A percentile compares a stretch with the other conserved stretches of the same genome.
Conservation (phyloP, 2,329 filamentous ascomycete genomes). For the Stachybotrys chlorohalonatus region DNA sequence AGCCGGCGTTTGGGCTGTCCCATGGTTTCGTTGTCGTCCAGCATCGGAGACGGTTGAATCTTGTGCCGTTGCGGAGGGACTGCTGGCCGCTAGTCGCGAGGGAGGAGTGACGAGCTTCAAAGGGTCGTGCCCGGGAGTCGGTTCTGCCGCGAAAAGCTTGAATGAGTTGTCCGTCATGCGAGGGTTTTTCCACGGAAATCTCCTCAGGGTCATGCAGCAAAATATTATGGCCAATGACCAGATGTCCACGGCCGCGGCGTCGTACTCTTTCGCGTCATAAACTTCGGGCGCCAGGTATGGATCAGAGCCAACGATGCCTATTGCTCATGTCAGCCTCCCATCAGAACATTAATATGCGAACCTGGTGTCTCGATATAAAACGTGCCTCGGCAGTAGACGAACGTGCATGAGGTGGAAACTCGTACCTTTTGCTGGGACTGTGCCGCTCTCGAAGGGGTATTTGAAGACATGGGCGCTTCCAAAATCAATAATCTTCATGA, state of each 20-base stretch:
- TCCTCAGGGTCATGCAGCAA: conserved; percentile 92
- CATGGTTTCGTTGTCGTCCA: conserved; percentile 9
- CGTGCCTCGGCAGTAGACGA: too few relatives aligned
- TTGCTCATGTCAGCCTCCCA: conserved; percentile 5
- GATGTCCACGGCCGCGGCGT: conserved; percentile 87
- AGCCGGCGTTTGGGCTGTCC: not conserved
- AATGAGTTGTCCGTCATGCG: conserved; percentile 88
- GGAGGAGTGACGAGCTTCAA: conserved; percentile 38
- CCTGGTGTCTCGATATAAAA: too few relatives aligned
- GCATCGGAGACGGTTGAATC: conserved; percentile 8
- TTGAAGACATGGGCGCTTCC: conserved; percentile 94
- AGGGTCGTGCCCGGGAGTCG: conserved; percentile 63
- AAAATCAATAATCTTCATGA: conserved; percentile 99
- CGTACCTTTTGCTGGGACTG: conserved; percentile 28
- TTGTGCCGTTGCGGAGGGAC: conserved; percentile 27
- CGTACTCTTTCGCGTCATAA: conserved; percentile 87
- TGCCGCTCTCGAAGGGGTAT: conserved; percentile 85
- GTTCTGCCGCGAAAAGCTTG: conserved; percentile 81
- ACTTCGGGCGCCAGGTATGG: conserved; percentile 96
- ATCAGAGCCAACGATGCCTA: conserved; percentile 69
- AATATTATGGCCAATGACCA: conserved; percentile 99
- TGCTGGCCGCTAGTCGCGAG: conserved; percentile 34
- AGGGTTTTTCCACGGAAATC: conserved; percentile 97
- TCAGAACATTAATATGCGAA: too few relatives aligned
- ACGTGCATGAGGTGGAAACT: not conserved